Base-by-base conservation (phyloP, 805 yeast species). In the Cyberlindnera nakhonratchasimensis region DNA sequence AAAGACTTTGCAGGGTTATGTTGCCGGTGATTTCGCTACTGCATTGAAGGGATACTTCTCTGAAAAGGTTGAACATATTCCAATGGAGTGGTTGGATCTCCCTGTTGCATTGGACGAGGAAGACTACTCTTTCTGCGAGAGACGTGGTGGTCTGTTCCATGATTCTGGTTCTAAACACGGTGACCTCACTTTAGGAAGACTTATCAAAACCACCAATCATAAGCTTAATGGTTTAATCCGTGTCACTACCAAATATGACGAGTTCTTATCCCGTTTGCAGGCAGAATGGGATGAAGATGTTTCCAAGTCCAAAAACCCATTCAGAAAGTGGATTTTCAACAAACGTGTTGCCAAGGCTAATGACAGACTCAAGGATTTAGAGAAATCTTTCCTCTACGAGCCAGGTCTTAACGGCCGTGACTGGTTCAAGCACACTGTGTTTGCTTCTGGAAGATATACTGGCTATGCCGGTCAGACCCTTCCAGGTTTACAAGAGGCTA, bases 351-450 rank as follows among this genome's bases (percentile, higher is more conserved):
- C 42, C 16, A 37, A 39, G 2, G 47, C 62, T 6, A 75, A 77
- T 55, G 43, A 46, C 19, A 62, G 64, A 40, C 54, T 73, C 32
- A 63, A 62, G 40, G 63, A 60, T 48, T 62, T 68, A 47, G 82
- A 76, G 50, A 64, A 77, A 53, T 47, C 51, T 10, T 74, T 77
- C 49, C 46, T 77, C 24, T 61, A 66, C 42, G 63, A 67, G 25
- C 61, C 66, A 6, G 82, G 82, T 1, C 57, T 77, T 35, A 65
- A 63, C 6, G 66, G 63, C 21, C 65, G 82, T 57, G 58, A 67
- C 9, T 77, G 80, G 80, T 77, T 74, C 59, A 74, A 70, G 48
- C 80, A 76, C 59, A 60, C 70, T 36, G 68, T 75, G 18, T 77
- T 63, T 53, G 76, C 80, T 2, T 63, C 75, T 46, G 80, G 81